These are phyloP conservation scores for Phaseolus coccineus DNA, from an alignment of 331 rosid genomes.

Conservation along the genomic window DNA sequence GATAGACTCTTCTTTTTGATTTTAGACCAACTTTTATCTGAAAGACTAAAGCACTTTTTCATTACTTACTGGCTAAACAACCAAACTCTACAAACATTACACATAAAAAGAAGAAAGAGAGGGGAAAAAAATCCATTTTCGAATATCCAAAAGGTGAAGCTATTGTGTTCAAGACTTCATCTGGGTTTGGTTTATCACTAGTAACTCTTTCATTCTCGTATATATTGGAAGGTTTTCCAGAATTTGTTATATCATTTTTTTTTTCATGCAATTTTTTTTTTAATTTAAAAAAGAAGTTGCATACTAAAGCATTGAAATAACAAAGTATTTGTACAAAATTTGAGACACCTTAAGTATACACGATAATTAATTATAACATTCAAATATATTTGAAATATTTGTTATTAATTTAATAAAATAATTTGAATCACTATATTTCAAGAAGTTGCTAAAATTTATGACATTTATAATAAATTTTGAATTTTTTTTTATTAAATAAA, in stretches of 20 bases:
- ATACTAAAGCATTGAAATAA: too few species aligned
- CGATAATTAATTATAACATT: too few species aligned
- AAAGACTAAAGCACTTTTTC: constrained; percentile 41
- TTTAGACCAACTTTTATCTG: neutral
- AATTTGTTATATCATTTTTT: neutral
- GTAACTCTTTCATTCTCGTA: neutral
- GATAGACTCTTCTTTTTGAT: neutral
- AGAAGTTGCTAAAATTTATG: too few species aligned
- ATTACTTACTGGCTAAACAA: constrained; percentile 53
- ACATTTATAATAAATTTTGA: too few species aligned
- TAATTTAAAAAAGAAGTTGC: too few species aligned
- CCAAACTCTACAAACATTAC: neutral
- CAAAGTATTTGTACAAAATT: too few species aligned
- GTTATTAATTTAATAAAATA: too few species aligned
- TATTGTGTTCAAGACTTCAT: neutral
- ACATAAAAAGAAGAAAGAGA: neutral
- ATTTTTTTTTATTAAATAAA: too few species aligned
- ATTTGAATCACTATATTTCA: too few species aligned
- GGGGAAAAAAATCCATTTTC: neutral
- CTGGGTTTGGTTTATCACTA: neutral
- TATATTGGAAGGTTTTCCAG: neutral
- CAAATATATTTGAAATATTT: too few species aligned
- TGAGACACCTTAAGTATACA: too few species aligned
- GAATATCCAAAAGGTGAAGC: neutral
- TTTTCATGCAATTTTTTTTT: too few species aligned